Base-by-base conservation (phyloP, 768 basidiomycete genomes). In the Phallus indusiatus region DNA sequence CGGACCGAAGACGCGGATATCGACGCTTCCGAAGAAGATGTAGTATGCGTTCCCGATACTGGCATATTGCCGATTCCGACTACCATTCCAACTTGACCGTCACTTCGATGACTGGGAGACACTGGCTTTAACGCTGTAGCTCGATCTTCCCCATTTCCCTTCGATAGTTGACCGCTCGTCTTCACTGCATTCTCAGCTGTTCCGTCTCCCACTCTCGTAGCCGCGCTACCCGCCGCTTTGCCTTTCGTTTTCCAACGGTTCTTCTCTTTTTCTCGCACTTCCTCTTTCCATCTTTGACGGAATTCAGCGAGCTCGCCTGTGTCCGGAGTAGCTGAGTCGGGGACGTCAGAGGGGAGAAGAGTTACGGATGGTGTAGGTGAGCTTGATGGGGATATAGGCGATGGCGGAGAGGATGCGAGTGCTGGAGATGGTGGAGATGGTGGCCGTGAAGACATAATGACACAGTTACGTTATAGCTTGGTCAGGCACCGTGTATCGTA, bases 261-360 rank as follows among this genome's bases (percentile, higher is more conserved):
- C 12, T 11, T 42, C n/a, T 42, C 42, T 11, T n/a, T 42, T 14
- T 42, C 48, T 52, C 69, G 66, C 16, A 90, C 77, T 68, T 90
- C 88, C 28, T 74, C 76, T 65, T 79, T 79, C 90, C 90, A 92
- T 74, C 78, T 78, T 60, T 81, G 79, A 70, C 90, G 79, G 70
- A 92, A 92, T 48, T 71, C 70, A 9, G 74, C 78, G 62, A 92
- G 82, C 65, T 90, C 89, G 5, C 76, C 73, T 0, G 81, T 70
- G 37, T 85, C 86, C 61, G 70, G 60, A 14, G 37, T 71, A 37
- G 48, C 28, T 28, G 28, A 7, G 49, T 16, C 28, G 50, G 56
- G 50, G 21, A 51, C 33, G 48, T 33, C 35, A 20, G 37, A 24
- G 24, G 55, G 35, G 34, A 42, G 22, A 55, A 35, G 5, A 28